Evolutionary conservation across 768 basidiomycete species (phyloP).

Genomic region (Mycena haematopus): DNA sequence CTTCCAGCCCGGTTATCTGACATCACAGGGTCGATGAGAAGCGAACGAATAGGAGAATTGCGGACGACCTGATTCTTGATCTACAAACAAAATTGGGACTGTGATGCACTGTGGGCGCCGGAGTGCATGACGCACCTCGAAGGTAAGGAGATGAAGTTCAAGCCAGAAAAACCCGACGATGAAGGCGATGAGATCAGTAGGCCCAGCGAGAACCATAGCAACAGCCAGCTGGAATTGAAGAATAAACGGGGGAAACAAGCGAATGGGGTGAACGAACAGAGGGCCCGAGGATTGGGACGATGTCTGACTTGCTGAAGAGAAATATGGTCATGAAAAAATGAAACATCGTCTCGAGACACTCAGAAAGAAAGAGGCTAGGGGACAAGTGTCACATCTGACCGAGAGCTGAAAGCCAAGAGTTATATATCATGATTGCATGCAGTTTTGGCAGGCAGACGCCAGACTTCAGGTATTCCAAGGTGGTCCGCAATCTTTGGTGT

Average conservation of each 20-base stretch:
- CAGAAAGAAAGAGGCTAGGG: neutral
- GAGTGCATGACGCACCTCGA: slow-evolving; percentile 12
- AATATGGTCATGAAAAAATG: slow-evolving; percentile 9
- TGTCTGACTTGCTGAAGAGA: slow-evolving; percentile 25
- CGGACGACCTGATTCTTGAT: slow-evolving; percentile 14
- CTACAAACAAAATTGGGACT: neutral
- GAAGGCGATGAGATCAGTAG: slow-evolving; percentile 4
- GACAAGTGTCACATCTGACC: neutral
- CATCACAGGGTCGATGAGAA: neutral
- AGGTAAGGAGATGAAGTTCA: slow-evolving; percentile 13
- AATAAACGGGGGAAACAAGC: neutral
- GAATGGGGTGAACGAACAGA: slow-evolving; percentile 3
- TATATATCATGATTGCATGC: neutral
- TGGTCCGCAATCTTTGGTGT: slow-evolving; percentile 8
- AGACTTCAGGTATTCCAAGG: neutral
- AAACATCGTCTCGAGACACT: neutral
- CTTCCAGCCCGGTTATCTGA: slow-evolving; percentile 29
- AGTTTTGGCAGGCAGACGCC: neutral
- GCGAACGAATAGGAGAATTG: neutral
- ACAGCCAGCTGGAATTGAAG: slow-evolving; percentile 23
- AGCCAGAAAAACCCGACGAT: neutral
- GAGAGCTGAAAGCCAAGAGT: neutral
- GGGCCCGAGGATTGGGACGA: slow-evolving; percentile 21
- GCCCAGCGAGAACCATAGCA: slow-evolving; percentile 27
- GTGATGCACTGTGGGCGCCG: slow-evolving; percentile 13